Percentiles rank a stretch among this genome's conserved stretches.
Conservation (phyloP, 2,329 filamentous ascomycete genomes). For the Arthrobotrys pseudoclavata region DNA sequence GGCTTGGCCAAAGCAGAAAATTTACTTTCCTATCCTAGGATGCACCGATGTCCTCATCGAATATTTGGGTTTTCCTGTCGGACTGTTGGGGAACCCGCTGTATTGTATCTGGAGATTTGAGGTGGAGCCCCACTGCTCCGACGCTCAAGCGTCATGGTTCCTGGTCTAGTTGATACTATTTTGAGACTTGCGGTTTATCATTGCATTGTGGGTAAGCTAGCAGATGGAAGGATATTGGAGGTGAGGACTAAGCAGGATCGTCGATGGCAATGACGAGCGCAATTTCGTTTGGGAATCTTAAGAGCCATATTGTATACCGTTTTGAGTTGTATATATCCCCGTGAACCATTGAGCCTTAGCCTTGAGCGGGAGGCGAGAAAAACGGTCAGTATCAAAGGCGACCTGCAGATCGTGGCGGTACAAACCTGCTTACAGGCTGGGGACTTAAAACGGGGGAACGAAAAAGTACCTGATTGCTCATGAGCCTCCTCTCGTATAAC, state of each 20-base stretch:
- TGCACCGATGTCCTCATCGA: background rate
- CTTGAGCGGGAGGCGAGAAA: background rate
- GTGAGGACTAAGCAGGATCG: conserved; percentile 5
- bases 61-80: conserved; percentile 2
- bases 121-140: background rate
- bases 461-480: background rate
- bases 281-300: background rate
- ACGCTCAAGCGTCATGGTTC: background rate
- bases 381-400: background rate
- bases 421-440: background rate
- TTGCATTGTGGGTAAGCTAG: background rate
- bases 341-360: background rate
- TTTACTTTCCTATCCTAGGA: conserved; percentile 13
- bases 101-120: background rate
- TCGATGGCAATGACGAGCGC: conserved; percentile 5
- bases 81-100: background rate
- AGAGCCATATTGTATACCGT: background rate
- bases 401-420: background rate
- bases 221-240: background rate
- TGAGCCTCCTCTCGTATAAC: background rate
- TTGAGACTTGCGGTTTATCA: conserved; percentile 23
- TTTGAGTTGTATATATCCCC: background rate
- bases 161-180: conserved; percentile 26
- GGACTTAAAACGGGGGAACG: background rate
- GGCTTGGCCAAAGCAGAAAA: conserved; percentile 27